These are phyloP conservation scores for Cyphellophora europaea DNA, from an alignment of 2,329 filamentous ascomycete species.

Conservation along the genomic window DNA sequence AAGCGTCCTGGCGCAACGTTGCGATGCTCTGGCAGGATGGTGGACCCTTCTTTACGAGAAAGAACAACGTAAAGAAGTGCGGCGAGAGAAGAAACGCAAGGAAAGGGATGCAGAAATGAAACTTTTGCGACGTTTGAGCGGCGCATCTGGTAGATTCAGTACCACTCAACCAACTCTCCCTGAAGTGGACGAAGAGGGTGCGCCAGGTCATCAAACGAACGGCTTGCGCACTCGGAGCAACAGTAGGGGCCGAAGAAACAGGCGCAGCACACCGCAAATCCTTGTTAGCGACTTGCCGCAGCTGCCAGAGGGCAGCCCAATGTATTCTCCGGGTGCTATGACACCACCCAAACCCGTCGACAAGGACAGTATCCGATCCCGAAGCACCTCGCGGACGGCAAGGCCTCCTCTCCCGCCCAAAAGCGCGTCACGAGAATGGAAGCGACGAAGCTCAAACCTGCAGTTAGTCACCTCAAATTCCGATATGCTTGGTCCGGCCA, in stretches of 20 bases:
- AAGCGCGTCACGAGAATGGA: constrained; percentile 46
- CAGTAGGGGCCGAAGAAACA: constrained; percentile 66
- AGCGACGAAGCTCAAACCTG: constrained; percentile 73
- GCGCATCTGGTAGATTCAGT: constrained; percentile 78
- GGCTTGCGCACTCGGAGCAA: constrained; percentile 14
- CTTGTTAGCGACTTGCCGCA: constrained; percentile 66
- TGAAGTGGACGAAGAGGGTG: constrained; percentile 70
- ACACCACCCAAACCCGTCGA: constrained; percentile 60
- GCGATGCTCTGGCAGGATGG: constrained; percentile 87
- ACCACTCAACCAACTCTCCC: constrained; percentile 66
- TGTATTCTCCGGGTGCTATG: constrained; percentile 25
- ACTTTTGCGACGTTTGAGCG: constrained; percentile 72
- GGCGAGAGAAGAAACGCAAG: constrained; percentile 71
- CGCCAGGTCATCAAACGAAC: constrained; percentile 37
- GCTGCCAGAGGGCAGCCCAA: constrained; percentile 55
- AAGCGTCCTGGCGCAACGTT: constrained; percentile 80
- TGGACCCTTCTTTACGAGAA: constrained; percentile 93
- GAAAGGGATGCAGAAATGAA: constrained; percentile 77
- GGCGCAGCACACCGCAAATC: constrained; percentile 58
- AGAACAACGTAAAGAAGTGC: constrained; percentile 74
- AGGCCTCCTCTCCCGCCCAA: constrained; percentile 75
- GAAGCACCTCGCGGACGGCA: constrained; percentile 59
- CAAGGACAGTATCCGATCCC: constrained; percentile 66
- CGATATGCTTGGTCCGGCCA: constrained; percentile 47
- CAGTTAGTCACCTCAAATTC: constrained; percentile 69